Evolutionary conservation across 164 flowering plant species (phyloP).

Genomic region (Magnolia changhungtana): DNA sequence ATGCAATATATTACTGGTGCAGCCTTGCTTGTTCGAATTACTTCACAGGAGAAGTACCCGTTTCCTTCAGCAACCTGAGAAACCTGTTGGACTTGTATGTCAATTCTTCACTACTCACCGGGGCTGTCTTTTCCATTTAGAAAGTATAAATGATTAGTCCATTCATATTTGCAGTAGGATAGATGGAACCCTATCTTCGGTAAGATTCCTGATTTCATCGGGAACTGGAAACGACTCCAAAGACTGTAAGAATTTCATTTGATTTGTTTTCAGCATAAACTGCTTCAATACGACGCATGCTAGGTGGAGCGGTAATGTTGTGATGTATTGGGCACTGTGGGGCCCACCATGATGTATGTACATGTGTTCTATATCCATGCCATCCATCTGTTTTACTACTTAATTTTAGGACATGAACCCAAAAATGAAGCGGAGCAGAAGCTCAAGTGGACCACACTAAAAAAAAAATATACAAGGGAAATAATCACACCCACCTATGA

Average conservation of each 20-base stretch:
- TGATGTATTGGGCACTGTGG: too few relatives aligned
- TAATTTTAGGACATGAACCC: too few relatives aligned
- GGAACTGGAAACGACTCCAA: conserved; percentile 53
- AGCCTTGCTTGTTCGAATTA: conserved; percentile 40
- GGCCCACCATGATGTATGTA: too few relatives aligned
- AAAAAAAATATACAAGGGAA: too few relatives aligned
- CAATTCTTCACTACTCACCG: not conserved
- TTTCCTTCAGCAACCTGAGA: conserved; percentile 29
- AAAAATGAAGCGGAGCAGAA: too few relatives aligned
- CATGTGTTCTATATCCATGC: too few relatives aligned
- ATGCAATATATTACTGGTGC: not conserved
- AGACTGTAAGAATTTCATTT: conserved; percentile 48
- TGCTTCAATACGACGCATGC: too few relatives aligned
- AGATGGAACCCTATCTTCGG: conserved; percentile 60
- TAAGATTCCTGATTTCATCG: conserved; percentile 66
- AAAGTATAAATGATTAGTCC: not conserved
- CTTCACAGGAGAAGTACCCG: conserved; percentile 50
- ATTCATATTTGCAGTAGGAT: conserved; percentile 65
- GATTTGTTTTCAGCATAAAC: not conserved
- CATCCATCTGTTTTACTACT: too few relatives aligned
- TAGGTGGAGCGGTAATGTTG: too few relatives aligned
- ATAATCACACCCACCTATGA: too few relatives aligned
- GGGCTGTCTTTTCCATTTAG: not conserved
- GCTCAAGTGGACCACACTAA: too few relatives aligned
- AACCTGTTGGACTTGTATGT: conserved; percentile 56